Conservation (phyloP, 208 protist genomes). For the Leishmania tarentolae region DNA sequence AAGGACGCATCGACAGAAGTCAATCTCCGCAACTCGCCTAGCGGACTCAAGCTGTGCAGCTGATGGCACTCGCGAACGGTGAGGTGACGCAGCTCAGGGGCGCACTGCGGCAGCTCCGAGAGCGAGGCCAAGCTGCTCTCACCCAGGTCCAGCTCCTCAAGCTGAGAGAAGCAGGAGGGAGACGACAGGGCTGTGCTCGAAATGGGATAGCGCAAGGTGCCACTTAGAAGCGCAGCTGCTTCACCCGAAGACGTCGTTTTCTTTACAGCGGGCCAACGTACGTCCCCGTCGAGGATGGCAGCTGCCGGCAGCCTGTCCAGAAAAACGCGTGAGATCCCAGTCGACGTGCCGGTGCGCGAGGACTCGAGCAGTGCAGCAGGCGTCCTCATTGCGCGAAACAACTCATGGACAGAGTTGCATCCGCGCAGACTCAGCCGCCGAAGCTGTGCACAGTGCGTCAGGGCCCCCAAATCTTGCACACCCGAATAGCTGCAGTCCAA, state of each 20-base stretch:
- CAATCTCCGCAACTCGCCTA: constrained; percentile 12
- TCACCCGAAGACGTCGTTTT: not conserved
- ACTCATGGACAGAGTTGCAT: constrained; percentile 14
- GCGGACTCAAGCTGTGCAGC: constrained; percentile 25
- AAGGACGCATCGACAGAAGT: constrained; percentile 24
- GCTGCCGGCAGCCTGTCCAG: not conserved
- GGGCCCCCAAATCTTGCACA: constrained; percentile 4
- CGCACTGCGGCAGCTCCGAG: constrained; percentile 5
- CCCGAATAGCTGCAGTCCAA: constrained; percentile 26
- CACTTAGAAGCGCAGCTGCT: not conserved
- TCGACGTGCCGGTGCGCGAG: not conserved
- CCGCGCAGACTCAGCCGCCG: constrained; percentile 21
- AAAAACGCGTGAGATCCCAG: not conserved
- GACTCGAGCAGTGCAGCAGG: not conserved
- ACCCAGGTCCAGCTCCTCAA: constrained; percentile 29
- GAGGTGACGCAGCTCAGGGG: constrained; percentile 28
- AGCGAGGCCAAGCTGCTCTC: constrained; percentile 19
- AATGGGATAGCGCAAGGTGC: not conserved
- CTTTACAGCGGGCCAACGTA: not conserved
- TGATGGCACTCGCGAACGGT: constrained; percentile 23
- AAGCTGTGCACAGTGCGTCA: constrained; percentile 11
- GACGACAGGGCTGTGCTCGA: not conserved
- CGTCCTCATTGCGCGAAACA: constrained; percentile 3
- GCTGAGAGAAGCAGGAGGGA: not conserved
- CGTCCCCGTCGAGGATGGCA: not conserved